These are phyloP conservation scores for Puccinia novopanici DNA, from an alignment of 1,284 basidiomycete species.

Conservation along the genomic window DNA sequence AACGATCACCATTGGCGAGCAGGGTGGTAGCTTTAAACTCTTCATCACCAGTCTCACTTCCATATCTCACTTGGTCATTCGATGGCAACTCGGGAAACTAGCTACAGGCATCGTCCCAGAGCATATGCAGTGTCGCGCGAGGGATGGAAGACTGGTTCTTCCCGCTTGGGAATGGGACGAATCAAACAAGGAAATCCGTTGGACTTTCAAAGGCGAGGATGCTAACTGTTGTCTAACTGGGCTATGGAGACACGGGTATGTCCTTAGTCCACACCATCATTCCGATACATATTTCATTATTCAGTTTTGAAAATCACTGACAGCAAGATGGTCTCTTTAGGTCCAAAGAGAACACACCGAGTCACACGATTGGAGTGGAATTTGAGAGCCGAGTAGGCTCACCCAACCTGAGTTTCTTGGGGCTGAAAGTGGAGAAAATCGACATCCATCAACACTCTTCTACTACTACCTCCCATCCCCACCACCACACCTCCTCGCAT, in stretches of 20 bases:
- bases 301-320: too few species aligned
- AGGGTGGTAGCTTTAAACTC: constrained; percentile 21
- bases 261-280: too few species aligned
- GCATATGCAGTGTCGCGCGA: constrained; percentile 8
- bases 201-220: constrained; percentile 3
- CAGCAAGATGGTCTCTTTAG: too few species aligned
- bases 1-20: not conserved
- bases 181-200: constrained; percentile 13
- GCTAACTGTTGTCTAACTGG: constrained; percentile 21
- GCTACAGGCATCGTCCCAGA: constrained; percentile 21
- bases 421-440: constrained; percentile 25
- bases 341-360: constrained; percentile 25
- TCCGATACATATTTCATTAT: too few species aligned
- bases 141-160: not conserved
- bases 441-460: not conserved
- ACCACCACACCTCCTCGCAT: not conserved
- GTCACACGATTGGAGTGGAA: constrained; percentile 15
- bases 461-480: not conserved
- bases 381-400: constrained; percentile 5
- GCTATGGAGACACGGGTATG: constrained; percentile 27
- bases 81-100: constrained; percentile 1
- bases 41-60: not conserved
- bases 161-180: constrained; percentile 29
- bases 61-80: not conserved
- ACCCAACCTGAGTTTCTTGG: constrained; percentile 15